Evolutionary conservation across 2,329 filamentous ascomycete species (phyloP), one percentile per base, ranked within the genome.

Genomic region (Claviceps sp.): DNA sequence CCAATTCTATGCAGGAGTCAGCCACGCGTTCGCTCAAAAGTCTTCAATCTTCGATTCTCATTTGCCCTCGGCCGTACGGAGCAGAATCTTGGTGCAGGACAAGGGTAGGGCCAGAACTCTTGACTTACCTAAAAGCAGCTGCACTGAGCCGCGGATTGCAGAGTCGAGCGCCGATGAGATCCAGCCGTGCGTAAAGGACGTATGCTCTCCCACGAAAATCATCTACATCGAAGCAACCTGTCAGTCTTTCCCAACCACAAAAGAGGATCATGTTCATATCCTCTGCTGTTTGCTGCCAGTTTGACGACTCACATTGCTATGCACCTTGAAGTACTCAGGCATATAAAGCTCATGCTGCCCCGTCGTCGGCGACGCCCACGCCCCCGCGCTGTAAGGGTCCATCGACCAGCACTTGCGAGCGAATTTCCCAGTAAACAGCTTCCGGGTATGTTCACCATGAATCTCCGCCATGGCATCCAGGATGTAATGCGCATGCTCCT

Each of bases 171-270:
- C 83, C 2, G 76, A 79, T 36, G 77, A 76, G 48, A 85, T 83
- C 82, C 82, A 86, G 1, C 81, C 82, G 60, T 87, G 83, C 0
- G 83, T 88, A 60, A 82, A 85, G 6, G 75, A 78, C 0, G 83
- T 86, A 60, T 86, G 82, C 62, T 87, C 83, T 2, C 79, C 79
- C 5, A 84, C 69, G 53, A 86, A 85, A 37, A 86, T 78, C n/a
- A 82, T 80, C 66, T 75, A 50, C 11, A 45, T 6, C 14, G 9
- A 11, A 29, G 3, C 22, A 2, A 3, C 22, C 13, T 4, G 6
- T 26, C 14, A 16, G 14, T 44, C 11, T 44, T 44, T 14, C 3
- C 22, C 23, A 7, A n/a, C 14, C 14, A 13, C 6, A 20, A 11
- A 42, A 42, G 3, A 42, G 17, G 9, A 11, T 20, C 17, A 20